Conservation (phyloP, 495 filamentous ascomycete genomes). For the Hypoxylon trugodes region DNA sequence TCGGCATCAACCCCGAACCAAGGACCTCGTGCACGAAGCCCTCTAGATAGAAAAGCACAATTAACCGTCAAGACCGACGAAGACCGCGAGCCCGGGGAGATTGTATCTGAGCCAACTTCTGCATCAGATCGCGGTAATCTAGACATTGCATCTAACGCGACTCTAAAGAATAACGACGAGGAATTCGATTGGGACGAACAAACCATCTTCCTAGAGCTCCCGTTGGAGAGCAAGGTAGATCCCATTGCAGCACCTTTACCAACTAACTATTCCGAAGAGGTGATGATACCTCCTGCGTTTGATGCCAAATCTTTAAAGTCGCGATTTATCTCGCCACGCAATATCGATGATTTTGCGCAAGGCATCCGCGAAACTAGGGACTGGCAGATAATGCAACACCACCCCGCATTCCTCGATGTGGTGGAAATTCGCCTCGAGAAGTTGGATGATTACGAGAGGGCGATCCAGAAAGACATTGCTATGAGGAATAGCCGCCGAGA, state of each 20-base stretch:
- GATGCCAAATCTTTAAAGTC: slow-evolving; percentile 56
- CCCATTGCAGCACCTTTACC: slow-evolving; percentile 55
- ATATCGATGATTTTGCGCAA: slow-evolving; percentile 52
- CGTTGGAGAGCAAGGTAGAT: slow-evolving; percentile 46
- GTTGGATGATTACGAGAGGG: slow-evolving; percentile 35
- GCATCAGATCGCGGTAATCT: slow-evolving; percentile 22
- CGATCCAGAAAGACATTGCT: slow-evolving; percentile 15
- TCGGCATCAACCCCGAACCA: slow-evolving; percentile 11
- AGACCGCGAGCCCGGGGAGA: slow-evolving; percentile 38
- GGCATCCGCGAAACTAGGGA: slow-evolving; percentile 51
- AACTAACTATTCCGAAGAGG: slow-evolving; percentile 49
- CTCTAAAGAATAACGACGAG: slow-evolving; percentile 43
- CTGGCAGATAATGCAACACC: slow-evolving; percentile 55
- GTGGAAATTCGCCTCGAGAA: slow-evolving; percentile 31
- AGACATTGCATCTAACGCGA: neutral
- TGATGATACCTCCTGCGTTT: slow-evolving; percentile 56
- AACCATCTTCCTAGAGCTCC: slow-evolving; percentile 48
- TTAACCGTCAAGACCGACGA: slow-evolving; percentile 17
- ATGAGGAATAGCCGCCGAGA: slow-evolving; percentile 18
- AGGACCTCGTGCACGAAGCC: slow-evolving; percentile 5
- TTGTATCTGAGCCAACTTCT: slow-evolving; percentile 32
- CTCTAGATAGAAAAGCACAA: slow-evolving; percentile 13
- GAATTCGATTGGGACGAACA: slow-evolving; percentile 52
- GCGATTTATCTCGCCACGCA: slow-evolving; percentile 55
- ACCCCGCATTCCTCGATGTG: slow-evolving; percentile 55